phyloP scores from a whole-genome alignment of 2,329 filamentous ascomycete genomes.

The Alternaria tenuissima region DNA sequence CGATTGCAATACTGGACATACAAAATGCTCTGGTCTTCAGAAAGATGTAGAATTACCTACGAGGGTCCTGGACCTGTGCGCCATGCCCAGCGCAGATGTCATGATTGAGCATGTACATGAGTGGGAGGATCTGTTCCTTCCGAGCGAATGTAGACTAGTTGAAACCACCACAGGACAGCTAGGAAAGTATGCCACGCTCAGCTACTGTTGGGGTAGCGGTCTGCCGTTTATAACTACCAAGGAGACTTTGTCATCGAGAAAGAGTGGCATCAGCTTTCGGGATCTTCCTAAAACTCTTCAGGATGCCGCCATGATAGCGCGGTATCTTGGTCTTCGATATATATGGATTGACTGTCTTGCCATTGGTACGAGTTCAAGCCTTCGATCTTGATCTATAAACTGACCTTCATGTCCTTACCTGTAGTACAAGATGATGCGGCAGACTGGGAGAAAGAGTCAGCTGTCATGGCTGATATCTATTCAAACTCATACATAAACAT shows the following conservation, averaged over 20 bases:
- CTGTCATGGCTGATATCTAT: slow-evolving; percentile 17
- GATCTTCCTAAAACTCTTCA: slow-evolving; percentile 12
- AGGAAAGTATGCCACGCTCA: slow-evolving; percentile 8
- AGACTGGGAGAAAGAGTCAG: slow-evolving; percentile 17
- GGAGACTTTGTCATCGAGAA: neutral
- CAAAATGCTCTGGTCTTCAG: neutral
- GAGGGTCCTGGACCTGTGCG: slow-evolving; percentile 3
- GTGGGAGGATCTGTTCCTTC: slow-evolving; percentile 2
- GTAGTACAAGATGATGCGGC: slow-evolving; percentile 13
- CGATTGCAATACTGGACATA: neutral
- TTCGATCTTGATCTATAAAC: neutral
- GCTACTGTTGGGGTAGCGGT: slow-evolving; percentile 17
- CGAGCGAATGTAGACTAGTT: slow-evolving; percentile 3
- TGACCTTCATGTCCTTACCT: neutral
- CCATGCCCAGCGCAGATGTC: neutral
- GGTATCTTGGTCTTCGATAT: slow-evolving; percentile 1
- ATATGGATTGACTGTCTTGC: slow-evolving; percentile 17
- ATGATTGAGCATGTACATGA: neutral
- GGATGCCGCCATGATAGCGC: slow-evolving; percentile 4
- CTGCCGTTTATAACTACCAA: slow-evolving; percentile 13
- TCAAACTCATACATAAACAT: slow-evolving; percentile 1
- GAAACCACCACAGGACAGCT: neutral
- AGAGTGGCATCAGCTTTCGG: slow-evolving; percentile 4
- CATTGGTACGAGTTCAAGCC: neutral
- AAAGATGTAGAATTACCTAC: neutral